Evolutionary conservation across 441 rosid species (phyloP), one percentile per base, ranked within the genome.

Genomic region (Erodium trifolium): DNA sequence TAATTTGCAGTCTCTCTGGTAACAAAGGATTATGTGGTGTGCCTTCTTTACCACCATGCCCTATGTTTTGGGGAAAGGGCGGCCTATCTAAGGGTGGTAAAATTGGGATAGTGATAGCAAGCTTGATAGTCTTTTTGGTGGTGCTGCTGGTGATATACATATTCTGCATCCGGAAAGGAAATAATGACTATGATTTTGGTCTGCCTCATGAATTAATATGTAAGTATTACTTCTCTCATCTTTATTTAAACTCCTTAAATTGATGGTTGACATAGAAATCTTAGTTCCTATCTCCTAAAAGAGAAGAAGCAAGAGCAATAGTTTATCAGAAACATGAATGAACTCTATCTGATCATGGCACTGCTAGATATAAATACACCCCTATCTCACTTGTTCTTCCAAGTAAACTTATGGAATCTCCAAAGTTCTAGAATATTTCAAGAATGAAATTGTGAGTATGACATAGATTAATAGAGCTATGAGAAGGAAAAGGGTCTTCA

Each of bases 21-120:
- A 94, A 94, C 86, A 92, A 88, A 81, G 96, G 89, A 47, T 78
- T 94, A 82, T 94, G 99, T 31, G 98, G 99, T 1, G 92, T 82
- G 55, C 90, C 96, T 35, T 60, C 94, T 62, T 82, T 92, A 79
- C 89, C 91, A 0, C 51, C 82, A 1, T 94, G 99, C 75, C 88
- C 98, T 63, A 16, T 90, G 6, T 70, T 94, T 65, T 93, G 98
- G 98, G 86, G 88, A 68, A 81, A 90, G 72, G 96, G 94, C 7
- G 87, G 81, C 73, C 79, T 94, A 78, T 94, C 99, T 37, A 81
- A 82, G 57, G 93, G 90, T 0, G 96, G 96, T 70, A 87, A 84
- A 86, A 77, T 88, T 67, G 98, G 82, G 51, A 83, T 94, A 70
- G 93, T 82, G 53, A 8, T 90, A 57, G 82, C 93, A 13, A 81